Conservation (phyloP, 2,329 filamentous ascomycete genomes). For the Zymoseptoria pseudotritici region DNA sequence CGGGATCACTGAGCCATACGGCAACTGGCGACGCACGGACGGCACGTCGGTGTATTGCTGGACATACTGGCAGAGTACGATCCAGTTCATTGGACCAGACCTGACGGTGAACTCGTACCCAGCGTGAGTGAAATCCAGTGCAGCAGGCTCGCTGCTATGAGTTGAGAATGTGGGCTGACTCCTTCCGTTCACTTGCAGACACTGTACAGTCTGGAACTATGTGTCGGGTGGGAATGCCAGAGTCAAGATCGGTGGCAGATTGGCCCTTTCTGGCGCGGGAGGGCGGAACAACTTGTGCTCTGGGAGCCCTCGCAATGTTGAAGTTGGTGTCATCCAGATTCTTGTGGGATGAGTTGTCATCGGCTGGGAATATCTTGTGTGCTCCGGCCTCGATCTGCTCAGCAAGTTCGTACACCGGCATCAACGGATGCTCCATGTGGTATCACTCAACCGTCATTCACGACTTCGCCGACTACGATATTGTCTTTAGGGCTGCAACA, state of each 20-base stretch:
- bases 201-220: constrained; percentile 1
- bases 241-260: background rate
- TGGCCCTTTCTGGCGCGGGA: background rate
- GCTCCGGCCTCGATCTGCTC: background rate
- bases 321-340: background rate
- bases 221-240: background rate
- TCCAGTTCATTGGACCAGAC: background rate
- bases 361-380: background rate
- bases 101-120: constrained; percentile 1
- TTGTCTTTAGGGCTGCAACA: background rate
- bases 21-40: constrained; percentile 1
- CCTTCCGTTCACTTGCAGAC: background rate
- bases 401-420: background rate
- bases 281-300: background rate
- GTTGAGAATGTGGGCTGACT: too few relatives aligned
- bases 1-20: background rate
- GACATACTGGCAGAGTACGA: background rate
- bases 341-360: background rate
- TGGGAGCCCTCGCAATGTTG: background rate
- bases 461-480: background rate
- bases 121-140: background rate
- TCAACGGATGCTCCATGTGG: background rate
- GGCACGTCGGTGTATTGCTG: background rate
- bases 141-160: too few relatives aligned
- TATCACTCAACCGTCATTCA: background rate